phyloP scores from a whole-genome alignment of 2,329 filamentous ascomycete genomes.

The Thielaviopsis populi region DNA sequence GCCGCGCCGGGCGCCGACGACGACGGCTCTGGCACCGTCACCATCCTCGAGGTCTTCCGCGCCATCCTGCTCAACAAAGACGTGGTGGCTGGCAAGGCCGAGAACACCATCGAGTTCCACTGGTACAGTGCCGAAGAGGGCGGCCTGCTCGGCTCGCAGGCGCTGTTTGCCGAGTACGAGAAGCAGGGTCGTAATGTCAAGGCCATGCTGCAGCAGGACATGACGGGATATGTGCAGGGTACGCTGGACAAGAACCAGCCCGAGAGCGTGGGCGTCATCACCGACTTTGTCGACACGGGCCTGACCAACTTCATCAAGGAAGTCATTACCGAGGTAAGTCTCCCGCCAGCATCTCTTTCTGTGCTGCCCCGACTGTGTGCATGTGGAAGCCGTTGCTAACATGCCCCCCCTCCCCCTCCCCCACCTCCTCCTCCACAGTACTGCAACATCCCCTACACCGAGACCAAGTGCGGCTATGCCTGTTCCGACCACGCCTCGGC shows the following conservation, averaged over 20 bases:
- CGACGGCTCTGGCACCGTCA: slow-evolving; percentile 83
- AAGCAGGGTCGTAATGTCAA: slow-evolving; percentile 60
- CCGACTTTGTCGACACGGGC: slow-evolving; percentile 70
- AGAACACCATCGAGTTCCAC: slow-evolving; percentile 90
- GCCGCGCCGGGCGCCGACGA: slow-evolving; percentile 89
- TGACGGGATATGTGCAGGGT: slow-evolving; percentile 79
- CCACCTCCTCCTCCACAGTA: slow-evolving; percentile 33
- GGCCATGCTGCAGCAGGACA: slow-evolving; percentile 97
- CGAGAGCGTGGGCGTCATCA: slow-evolving; percentile 84
- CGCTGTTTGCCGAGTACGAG: slow-evolving; percentile 72
- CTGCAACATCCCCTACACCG: slow-evolving; percentile 72
- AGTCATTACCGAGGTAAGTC: slow-evolving; percentile 51
- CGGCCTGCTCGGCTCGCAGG: slow-evolving; percentile 74
- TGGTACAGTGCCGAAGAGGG: slow-evolving; percentile 91
- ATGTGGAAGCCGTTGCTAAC: not conserved
- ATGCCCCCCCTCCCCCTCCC: not conserved
- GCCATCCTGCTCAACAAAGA: slow-evolving; percentile 60
- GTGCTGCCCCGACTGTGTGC: no score
- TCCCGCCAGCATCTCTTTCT: not conserved
- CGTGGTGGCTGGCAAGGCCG: slow-evolving; percentile 53
- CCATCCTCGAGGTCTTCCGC: slow-evolving; percentile 80
- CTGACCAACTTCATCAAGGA: slow-evolving; percentile 85
- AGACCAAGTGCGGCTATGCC: slow-evolving; percentile 81
- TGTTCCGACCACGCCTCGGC: slow-evolving; percentile 62
- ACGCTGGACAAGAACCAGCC: slow-evolving; percentile 68